Evolutionary conservation across 495 filamentous ascomycete genomes (phyloP).

Genomic region (Daldinia decipiens): DNA sequence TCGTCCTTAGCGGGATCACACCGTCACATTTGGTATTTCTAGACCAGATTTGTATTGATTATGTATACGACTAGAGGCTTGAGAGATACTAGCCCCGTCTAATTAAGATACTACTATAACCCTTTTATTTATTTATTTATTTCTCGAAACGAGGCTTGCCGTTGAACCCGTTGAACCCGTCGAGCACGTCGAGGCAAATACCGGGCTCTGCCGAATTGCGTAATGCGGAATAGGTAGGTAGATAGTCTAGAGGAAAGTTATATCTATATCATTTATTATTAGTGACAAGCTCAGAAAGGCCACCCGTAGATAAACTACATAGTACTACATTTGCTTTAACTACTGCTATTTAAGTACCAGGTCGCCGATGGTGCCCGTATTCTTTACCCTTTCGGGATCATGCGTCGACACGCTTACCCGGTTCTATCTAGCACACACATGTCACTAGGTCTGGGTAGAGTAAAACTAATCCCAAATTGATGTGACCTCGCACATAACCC

Average conservation of each 20-base stretch:
- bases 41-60: conserved; percentile 37
- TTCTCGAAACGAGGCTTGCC: conserved; percentile 7
- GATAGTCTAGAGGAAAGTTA: conserved; percentile 16
- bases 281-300: background rate
- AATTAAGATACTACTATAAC: background rate
- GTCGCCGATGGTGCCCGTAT: conserved; percentile 35
- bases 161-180: conserved; percentile 8
- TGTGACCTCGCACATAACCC: conserved; percentile 43
- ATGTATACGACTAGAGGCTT: conserved; percentile 7
- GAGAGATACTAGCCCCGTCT: background rate
- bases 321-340: conserved; percentile 28
- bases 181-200: conserved; percentile 4
- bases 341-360: conserved; percentile 27
- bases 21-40: conserved; percentile 44
- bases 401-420: conserved; percentile 43
- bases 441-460: conserved; percentile 37
- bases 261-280: background rate
- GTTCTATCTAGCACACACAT: conserved; percentile 44
- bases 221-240: conserved; percentile 30
- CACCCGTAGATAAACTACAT: conserved; percentile 24
- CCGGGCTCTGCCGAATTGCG: conserved; percentile 24
- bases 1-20: conserved; percentile 43
- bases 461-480: conserved; percentile 41
- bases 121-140: too few species aligned
- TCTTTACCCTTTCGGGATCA: conserved; percentile 42